Base-by-base conservation (phyloP, 805 yeast species). In the Cyberlindnera amylophila region DNA sequence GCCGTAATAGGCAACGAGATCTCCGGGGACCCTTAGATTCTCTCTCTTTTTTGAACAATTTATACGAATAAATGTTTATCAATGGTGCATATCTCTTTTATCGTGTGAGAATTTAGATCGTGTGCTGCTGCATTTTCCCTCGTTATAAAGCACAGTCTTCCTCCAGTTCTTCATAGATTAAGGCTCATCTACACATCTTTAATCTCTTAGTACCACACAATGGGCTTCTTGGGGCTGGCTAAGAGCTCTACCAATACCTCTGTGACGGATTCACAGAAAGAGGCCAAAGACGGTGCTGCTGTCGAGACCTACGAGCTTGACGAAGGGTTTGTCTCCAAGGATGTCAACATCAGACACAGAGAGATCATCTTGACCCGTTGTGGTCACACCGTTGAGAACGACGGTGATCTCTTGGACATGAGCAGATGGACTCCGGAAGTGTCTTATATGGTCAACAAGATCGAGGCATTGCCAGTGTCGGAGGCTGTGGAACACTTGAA, bases 401-500 rank as follows among this genome's bases (percentile, higher is more conserved):
- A 47, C 32, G 45, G 44, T 11, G 50, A 53, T 23, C 34, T 55
- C 13, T 15, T 43, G 12, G 53, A 53, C 16, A 26, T 54, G 7
- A 47, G 51, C 8, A 32, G 23, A 3, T 4, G 35, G 16, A 45
- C 47, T 4, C 42, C 42, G 6, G 54, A 51, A 32, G 47, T 61
- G 19, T 54, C 66, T 15, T 72, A 61, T 49, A 67, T 74, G 64
- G 59, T 70, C 44, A 69, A 66, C 29, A 38, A 43, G 36, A 43
- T 43, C 38, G 46, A 43, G 33, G 12, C 33, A 3, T 18, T 69
- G 66, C 46, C 63, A 12, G 14, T 70, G 32, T 61, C 58, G 17
- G 51, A 50, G 30, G 42, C 51, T n/a, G 21, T 38, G 4, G 41
- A 27, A 5, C 34, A 32, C 24, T 52, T 78, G 35, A 55, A 59